Evolutionary conservation across 306 rosid genomes (phyloP).

Genomic region (Astragalus membranaceus): DNA sequence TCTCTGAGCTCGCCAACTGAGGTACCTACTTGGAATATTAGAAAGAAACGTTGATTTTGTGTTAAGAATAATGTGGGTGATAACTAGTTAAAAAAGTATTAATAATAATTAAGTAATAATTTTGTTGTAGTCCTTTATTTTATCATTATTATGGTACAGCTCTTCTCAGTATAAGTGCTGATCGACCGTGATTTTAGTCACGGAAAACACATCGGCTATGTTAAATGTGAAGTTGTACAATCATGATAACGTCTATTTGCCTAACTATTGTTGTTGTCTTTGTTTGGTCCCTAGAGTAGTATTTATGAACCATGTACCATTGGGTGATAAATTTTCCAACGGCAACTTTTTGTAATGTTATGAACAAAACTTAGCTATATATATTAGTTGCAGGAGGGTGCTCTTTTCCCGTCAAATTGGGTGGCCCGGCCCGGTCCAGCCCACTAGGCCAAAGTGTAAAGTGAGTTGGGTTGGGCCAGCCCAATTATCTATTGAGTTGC

Average conservation of each 20-base stretch:
- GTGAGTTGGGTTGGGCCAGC: too few relatives aligned
- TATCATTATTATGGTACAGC: not conserved
- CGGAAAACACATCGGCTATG: constrained; percentile 13
- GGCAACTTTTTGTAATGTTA: too few relatives aligned
- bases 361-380: too few relatives aligned
- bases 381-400: too few relatives aligned
- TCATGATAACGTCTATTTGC: constrained; percentile 12
- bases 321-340: not conserved
- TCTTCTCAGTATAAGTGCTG: not conserved
- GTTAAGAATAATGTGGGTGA: not conserved
- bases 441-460: too few relatives aligned
- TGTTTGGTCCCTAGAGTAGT: not conserved
- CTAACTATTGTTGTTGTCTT: constrained; percentile 8
- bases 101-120: not conserved
- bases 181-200: constrained; percentile 15
- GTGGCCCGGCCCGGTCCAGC: too few relatives aligned
- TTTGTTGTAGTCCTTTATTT: not conserved
- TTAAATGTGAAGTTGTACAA: not conserved
- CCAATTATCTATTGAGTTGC: too few relatives aligned
- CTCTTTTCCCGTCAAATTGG: too few relatives aligned
- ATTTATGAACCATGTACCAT: not conserved
- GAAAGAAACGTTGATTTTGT: not conserved
- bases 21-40: too few relatives aligned
- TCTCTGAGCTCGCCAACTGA: too few relatives aligned
- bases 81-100: not conserved